Conservation (phyloP, 1,139 yeast genomes). For the Zygosaccharomyces sapae region DNA sequence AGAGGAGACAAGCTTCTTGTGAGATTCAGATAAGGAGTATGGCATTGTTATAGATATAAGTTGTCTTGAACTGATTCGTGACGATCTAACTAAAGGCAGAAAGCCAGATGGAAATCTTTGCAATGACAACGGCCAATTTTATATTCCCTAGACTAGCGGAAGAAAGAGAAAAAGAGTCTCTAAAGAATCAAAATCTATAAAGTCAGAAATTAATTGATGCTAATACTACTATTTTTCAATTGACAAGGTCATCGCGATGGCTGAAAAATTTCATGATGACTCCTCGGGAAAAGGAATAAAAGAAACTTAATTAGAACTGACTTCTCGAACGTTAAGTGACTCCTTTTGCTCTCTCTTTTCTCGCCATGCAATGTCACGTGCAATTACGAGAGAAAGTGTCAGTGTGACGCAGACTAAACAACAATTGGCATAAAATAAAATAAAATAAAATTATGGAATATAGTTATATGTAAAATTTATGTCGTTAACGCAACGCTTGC, state of each 20-base stretch:
- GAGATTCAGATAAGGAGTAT: constrained; percentile 64
- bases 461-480: background rate
- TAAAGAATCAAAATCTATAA: background rate
- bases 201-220: background rate
- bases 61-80: too few species aligned
- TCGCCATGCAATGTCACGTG: constrained; percentile 1
- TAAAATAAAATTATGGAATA: background rate
- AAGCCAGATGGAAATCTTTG: too few species aligned
- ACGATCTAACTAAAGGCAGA: too few species aligned
- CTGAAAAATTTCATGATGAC: constrained; percentile 4
- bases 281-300: too few species aligned
- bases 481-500: constrained; percentile 8
- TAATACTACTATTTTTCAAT: background rate
- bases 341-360: background rate
- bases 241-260: background rate
- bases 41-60: constrained; percentile 17
- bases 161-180: background rate
- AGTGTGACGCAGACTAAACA: background rate
- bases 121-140: background rate
- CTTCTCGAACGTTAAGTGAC: background rate
- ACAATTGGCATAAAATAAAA: background rate
- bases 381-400: background rate
- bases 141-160: background rate
- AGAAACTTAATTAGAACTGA: background rate
- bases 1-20: constrained; percentile 62